phyloP scores from a whole-genome alignment of 495 filamentous ascomycete species.

The Letharia lupina region DNA sequence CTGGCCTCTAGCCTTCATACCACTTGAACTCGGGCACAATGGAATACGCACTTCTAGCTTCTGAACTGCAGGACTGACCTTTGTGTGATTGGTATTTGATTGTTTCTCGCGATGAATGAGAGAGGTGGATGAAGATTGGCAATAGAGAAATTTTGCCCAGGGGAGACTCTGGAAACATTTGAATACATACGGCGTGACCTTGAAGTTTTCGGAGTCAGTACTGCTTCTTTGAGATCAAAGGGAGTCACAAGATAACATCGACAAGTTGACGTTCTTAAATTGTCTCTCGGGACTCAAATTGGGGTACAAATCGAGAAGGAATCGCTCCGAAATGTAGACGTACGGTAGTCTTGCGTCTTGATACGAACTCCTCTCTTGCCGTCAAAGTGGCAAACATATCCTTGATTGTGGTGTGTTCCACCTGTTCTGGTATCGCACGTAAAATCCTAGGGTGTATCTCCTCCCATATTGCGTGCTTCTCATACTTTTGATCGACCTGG shows the following conservation, averaged over 20 bases:
- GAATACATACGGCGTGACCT: slow-evolving; percentile 55
- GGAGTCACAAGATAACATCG: no score
- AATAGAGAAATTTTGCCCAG: slow-evolving; percentile 42
- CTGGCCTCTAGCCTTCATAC: not conserved
- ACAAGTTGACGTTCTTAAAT: no score
- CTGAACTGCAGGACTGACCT: not conserved
- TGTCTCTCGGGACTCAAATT: no score
- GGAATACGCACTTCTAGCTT: not conserved
- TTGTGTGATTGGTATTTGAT: not conserved
- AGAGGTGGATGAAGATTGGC: not conserved
- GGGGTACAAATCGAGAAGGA: no score
- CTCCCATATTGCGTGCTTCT: slow-evolving; percentile 38
- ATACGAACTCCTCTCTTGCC: slow-evolving; percentile 9
- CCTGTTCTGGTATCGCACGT: slow-evolving; percentile 17
- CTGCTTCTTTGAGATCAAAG: no score
- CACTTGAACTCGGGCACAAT: not conserved
- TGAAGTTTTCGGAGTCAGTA: no score
- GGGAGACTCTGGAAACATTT: slow-evolving; percentile 54
- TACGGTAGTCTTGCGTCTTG: slow-evolving; percentile 41
- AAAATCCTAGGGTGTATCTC: slow-evolving; percentile 32
- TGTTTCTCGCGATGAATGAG: not conserved
- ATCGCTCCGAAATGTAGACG: no score
- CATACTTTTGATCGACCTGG: slow-evolving; percentile 24
- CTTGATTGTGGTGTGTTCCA: not conserved
- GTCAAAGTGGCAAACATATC: slow-evolving; percentile 8